Percentiles rank a stretch among this genome's conserved stretches.
phyloP scores from a whole-genome alignment of 2,329 filamentous ascomycete genomes.

The Ceratocystis papillata region DNA sequence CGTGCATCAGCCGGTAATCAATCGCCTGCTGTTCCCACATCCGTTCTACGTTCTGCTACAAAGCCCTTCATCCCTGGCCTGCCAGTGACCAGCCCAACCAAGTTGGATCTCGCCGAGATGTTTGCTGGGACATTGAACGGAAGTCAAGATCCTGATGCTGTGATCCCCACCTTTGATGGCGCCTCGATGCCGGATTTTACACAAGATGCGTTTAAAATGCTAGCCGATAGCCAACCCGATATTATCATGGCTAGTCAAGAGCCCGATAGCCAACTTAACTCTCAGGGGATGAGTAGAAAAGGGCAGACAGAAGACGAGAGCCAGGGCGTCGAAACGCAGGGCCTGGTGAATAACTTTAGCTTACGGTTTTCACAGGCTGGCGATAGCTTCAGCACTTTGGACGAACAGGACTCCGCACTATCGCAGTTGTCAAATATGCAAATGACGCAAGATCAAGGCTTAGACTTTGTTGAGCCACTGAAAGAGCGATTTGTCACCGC shows the following conservation, averaged over 20 bases:
- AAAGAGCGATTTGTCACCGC: conserved; percentile 51
- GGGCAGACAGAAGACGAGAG: conserved; percentile 30
- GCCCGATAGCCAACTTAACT: conserved; percentile 30
- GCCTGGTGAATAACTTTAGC: conserved; percentile 19
- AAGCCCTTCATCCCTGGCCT: conserved; percentile 61
- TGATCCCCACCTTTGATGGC: conserved; percentile 25
- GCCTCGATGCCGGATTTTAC: conserved; percentile 22
- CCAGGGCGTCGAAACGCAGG: conserved; percentile 27
- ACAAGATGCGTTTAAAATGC: conserved; percentile 26
- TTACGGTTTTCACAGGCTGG: conserved; percentile 50
- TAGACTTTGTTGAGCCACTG: conserved; percentile 61
- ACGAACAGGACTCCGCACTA: background rate
- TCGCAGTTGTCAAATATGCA: conserved; percentile 21
- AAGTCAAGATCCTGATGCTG: conserved; percentile 38
- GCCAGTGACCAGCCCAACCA: conserved; percentile 48
- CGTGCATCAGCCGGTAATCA: conserved; percentile 34
- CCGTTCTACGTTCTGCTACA: conserved; percentile 55
- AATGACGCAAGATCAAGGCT: conserved; percentile 68
- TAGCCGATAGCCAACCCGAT: conserved; percentile 33
- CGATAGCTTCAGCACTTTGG: conserved; percentile 48
- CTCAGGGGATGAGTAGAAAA: conserved; percentile 28
- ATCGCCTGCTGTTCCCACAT: conserved; percentile 46
- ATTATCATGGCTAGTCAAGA: conserved; percentile 41
- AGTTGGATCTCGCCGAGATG: conserved; percentile 73
- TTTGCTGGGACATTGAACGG: conserved; percentile 81